These are phyloP conservation scores for Microbotryum violaceum DNA, from an alignment of 1,284 basidiomycete species.

Conservation along the genomic window DNA sequence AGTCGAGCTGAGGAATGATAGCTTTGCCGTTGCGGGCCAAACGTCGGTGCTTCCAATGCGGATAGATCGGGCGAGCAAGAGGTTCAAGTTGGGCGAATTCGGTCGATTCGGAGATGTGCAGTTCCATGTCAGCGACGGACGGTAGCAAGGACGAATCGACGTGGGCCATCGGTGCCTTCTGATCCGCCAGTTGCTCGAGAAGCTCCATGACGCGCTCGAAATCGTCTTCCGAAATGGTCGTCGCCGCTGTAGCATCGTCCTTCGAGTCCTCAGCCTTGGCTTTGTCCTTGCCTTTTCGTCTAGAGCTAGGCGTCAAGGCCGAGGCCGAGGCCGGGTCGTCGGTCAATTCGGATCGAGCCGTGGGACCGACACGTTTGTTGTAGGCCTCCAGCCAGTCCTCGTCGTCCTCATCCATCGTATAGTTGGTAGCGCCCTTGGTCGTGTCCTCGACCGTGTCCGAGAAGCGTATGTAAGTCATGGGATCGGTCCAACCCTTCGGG, in stretches of 20 bases:
- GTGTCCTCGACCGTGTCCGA: constrained; percentile 84
- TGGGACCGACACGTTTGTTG: constrained; percentile 47
- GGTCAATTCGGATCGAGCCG: constrained; percentile 2
- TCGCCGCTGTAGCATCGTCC: constrained; percentile 46
- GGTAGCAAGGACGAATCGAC: constrained; percentile 43
- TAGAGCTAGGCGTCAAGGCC: background rate
- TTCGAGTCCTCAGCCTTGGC: constrained; percentile 39
- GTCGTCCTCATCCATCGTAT: constrained; percentile 95
- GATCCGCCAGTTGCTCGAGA: constrained; percentile 84
- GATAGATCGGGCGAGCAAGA: constrained; percentile 62
- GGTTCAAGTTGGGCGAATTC: constrained; percentile 36
- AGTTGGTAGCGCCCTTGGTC: constrained; percentile 57
- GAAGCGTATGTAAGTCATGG: constrained; percentile 69
- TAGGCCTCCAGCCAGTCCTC: constrained; percentile 87
- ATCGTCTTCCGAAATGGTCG: constrained; percentile 73
- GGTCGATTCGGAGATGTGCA: no score
- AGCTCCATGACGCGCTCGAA: constrained; percentile 94
- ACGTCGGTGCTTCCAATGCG: constrained; percentile 72
- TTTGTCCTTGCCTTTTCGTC: constrained; percentile 41
- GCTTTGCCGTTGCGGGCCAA: constrained; percentile 63
- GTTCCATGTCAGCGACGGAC: background rate
- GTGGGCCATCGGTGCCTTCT: constrained; percentile 81
- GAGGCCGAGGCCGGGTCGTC: background rate
- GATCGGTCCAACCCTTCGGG: constrained; percentile 62
- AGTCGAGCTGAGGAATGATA: constrained; percentile 53